Evolutionary conservation across 345 rosid genomes (phyloP).

Genomic region (Chamaenerion angustifolium): DNA sequence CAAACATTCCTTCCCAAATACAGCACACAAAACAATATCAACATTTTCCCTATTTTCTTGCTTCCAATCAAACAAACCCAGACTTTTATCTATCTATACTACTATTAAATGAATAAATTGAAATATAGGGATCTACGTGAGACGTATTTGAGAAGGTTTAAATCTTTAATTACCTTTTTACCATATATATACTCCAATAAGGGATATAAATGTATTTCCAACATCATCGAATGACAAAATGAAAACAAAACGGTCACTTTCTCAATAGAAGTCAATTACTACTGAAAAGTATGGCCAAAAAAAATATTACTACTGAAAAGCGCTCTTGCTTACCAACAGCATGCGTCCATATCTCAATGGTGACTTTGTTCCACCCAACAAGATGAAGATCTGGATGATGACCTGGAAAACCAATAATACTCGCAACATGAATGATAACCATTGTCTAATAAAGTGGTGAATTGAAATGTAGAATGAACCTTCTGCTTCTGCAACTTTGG

Average conservation of each 20-base stretch:
- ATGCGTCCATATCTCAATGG: constrained; percentile 90
- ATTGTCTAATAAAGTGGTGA: not conserved
- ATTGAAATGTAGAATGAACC: constrained; percentile 18
- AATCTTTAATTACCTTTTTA: too few relatives aligned
- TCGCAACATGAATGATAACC: not conserved
- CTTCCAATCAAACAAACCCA: too few relatives aligned
- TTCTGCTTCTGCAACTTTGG: constrained; percentile 78
- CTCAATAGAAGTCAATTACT: not conserved
- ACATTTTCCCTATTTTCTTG: too few relatives aligned
- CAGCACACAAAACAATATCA: not conserved
- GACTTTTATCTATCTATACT: too few relatives aligned
- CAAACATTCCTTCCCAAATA: not conserved
- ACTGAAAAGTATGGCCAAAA: not conserved
- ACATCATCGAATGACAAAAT: too few relatives aligned
- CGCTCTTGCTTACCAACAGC: constrained; percentile 51
- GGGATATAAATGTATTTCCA: too few relatives aligned
- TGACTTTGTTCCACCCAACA: constrained; percentile 89
- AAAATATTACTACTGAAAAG: not conserved
- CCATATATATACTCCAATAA: too few relatives aligned
- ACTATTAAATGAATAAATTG: too few relatives aligned
- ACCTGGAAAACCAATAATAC: constrained; percentile 30
- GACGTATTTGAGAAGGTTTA: too few relatives aligned
- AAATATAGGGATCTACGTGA: too few relatives aligned
- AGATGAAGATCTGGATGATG: constrained; percentile 99
- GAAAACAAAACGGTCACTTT: not conserved